Evolutionary conservation across 2,329 filamentous ascomycete genomes (phyloP).

Genomic region (Cylindrodendrum hubeiense): DNA sequence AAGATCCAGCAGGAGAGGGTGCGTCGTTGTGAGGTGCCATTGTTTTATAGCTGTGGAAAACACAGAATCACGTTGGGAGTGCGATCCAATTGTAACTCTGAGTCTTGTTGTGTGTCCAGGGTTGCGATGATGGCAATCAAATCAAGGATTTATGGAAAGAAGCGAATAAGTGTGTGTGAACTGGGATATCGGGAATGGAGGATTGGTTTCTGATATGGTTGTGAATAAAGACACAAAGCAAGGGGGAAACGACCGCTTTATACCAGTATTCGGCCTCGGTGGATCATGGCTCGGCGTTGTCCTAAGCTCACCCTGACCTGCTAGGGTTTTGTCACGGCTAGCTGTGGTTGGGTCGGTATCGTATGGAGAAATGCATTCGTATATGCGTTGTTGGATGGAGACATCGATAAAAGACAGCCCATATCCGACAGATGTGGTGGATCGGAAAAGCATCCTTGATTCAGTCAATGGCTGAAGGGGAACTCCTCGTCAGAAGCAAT

Average conservation of each 20-base stretch:
- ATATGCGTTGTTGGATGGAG: slow-evolving; percentile 13
- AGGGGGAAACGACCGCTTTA: slow-evolving; percentile 3
- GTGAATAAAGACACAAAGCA: slow-evolving; percentile 1
- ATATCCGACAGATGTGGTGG: slow-evolving; percentile 24
- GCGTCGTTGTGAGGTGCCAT: slow-evolving; percentile 42
- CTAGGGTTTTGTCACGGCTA: slow-evolving; percentile 1
- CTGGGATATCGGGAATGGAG: background rate
- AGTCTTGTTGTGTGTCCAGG: background rate
- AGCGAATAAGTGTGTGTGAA: background rate
- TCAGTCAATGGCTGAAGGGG: slow-evolving; percentile 19
- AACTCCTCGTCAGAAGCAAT: slow-evolving; percentile 31
- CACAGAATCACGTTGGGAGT: background rate
- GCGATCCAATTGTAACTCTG: too few relatives aligned
- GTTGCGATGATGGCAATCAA: background rate
- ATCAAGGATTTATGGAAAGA: background rate
- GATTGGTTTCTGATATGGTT: slow-evolving; percentile 11
- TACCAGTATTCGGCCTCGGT: slow-evolving; percentile 6
- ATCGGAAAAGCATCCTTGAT: slow-evolving; percentile 21
- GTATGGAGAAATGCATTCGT: slow-evolving; percentile 10
- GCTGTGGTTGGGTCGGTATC: slow-evolving; percentile 8
- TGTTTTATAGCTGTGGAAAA: background rate
- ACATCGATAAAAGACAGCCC: slow-evolving; percentile 3
- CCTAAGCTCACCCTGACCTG: slow-evolving; percentile 4
- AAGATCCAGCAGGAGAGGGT: slow-evolving; percentile 36
- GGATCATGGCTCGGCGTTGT: background rate